Evolutionary conservation across 495 filamentous ascomycete species (phyloP).

Genomic region (Hyaloscypha variabilis): DNA sequence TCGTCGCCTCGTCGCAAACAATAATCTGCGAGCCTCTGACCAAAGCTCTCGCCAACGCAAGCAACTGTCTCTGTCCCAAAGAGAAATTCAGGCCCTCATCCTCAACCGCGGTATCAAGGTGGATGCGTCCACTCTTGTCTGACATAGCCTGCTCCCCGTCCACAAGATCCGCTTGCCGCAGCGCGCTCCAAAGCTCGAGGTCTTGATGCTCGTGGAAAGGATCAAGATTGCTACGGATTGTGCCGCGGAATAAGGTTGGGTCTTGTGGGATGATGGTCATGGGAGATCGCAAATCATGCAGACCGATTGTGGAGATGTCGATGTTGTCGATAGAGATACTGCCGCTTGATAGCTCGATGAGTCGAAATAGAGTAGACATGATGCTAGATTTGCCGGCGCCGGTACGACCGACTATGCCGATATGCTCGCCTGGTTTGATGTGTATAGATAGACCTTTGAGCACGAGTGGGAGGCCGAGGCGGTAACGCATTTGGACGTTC

Average conservation of each 20-base stretch:
- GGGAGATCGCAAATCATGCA: constrained; percentile 83
- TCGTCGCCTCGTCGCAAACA: constrained; percentile 94
- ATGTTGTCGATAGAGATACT: constrained; percentile 88
- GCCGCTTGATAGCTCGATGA: constrained; percentile 84
- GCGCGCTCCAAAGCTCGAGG: constrained; percentile 85
- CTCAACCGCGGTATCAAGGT: constrained; percentile 83
- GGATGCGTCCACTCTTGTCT: constrained; percentile 60
- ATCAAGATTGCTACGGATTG: constrained; percentile 88
- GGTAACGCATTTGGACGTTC: constrained; percentile 90
- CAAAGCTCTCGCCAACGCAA: constrained; percentile 89
- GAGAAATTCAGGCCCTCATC: constrained; percentile 96
- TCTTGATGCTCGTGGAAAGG: constrained; percentile 89
- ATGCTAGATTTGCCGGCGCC: constrained; percentile 95
- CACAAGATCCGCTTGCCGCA: constrained; percentile 80
- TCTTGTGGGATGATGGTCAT: constrained; percentile 97
- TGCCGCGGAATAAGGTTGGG: constrained; percentile 91
- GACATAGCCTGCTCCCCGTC: constrained; percentile 39
- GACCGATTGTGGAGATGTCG: constrained; percentile 81
- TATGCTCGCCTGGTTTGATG: constrained; percentile 85
- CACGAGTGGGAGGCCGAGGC: constrained; percentile 78
- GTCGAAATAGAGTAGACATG: constrained; percentile 90
- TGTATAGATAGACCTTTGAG: constrained; percentile 78
- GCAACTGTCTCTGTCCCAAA: constrained; percentile 90
- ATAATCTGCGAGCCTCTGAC: constrained; percentile 89
- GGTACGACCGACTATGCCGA: constrained; percentile 92